Conservation (phyloP, 805 yeast species). For the Saccharomyces mikatae region DNA sequence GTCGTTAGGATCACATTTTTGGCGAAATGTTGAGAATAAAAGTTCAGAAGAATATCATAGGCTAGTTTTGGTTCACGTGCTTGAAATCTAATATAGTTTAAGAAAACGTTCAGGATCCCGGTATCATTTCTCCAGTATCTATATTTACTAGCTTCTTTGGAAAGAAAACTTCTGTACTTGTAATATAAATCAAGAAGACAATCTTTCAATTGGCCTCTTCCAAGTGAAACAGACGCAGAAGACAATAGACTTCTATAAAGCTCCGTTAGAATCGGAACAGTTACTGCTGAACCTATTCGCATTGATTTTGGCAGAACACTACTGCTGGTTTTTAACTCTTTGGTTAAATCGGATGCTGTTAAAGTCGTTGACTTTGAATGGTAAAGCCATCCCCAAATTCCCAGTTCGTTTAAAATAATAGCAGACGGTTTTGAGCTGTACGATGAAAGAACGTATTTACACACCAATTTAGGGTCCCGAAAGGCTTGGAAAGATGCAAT, state of each 20-base stretch:
- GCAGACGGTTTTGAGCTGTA: slow-evolving; percentile 7
- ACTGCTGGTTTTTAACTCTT: slow-evolving; percentile 6
- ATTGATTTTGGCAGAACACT: slow-evolving; percentile 8
- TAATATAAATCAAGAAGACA: slow-evolving; percentile 14
- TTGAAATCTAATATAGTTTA: slow-evolving; percentile 13
- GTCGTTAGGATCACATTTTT: slow-evolving; percentile 9
- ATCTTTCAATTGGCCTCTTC: slow-evolving; percentile 9
- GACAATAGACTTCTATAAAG: slow-evolving; percentile 18
- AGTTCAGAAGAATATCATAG: slow-evolving; percentile 18
- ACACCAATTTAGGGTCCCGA: slow-evolving; percentile 23
- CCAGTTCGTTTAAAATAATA: slow-evolving; percentile 20
- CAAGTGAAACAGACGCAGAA: slow-evolving; percentile 7
- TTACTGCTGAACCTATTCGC: slow-evolving; percentile 6
- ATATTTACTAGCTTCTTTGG: not conserved
- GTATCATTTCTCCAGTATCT: slow-evolving; percentile 12
- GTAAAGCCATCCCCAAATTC: slow-evolving; percentile 23
- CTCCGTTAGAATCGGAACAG: slow-evolving; percentile 17
- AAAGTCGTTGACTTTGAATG: slow-evolving; percentile 10
- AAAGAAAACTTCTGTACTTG: slow-evolving; percentile 6
- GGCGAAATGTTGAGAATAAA: slow-evolving; percentile 9
- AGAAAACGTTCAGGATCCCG: slow-evolving; percentile 17
- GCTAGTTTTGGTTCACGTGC: slow-evolving; percentile 19
- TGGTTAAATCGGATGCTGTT: slow-evolving; percentile 2
- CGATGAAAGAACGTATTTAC: slow-evolving; percentile 18
- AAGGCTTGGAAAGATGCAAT: slow-evolving; percentile 18